These are phyloP conservation scores for Tetrahymena borealis DNA, from an alignment of 73 alveolate genomes.

Conservation along the genomic window DNA sequence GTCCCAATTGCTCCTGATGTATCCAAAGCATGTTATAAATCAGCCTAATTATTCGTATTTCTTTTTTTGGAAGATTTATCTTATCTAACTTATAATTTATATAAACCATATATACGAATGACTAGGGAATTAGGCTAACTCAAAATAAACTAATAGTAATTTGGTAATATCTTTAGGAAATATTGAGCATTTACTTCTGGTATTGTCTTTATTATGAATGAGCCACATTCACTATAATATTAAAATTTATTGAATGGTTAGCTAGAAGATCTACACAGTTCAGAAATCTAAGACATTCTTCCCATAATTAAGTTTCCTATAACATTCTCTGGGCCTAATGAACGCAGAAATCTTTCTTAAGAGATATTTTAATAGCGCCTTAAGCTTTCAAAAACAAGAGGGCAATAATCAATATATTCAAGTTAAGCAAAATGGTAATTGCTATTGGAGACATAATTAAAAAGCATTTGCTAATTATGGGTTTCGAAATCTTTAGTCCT, in stretches of 20 bases:
- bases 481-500: not conserved
- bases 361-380: slow-evolving; percentile 51
- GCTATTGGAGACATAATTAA: not conserved
- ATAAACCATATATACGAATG: not conserved
- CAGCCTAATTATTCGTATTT: not conserved
- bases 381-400: slow-evolving; percentile 63
- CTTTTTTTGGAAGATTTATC: not conserved
- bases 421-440: slow-evolving; percentile 1
- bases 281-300: slow-evolving; percentile 29
- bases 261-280: slow-evolving; percentile 9
- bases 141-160: not conserved
- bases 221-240: not conserved
- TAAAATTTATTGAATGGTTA: not conserved
- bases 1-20: not conserved
- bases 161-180: not conserved
- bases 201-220: not conserved
- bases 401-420: slow-evolving; percentile 74
- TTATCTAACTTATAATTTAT: not conserved
- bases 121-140: not conserved
- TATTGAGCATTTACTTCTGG: not conserved
- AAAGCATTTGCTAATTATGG: not conserved
- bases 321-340: slow-evolving; percentile 62
- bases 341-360: slow-evolving; percentile 52
- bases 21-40: not conserved
- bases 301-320: slow-evolving; percentile 50